Evolutionary conservation across 2,329 filamentous ascomycete genomes (phyloP), one percentile per base, ranked within the genome.

Genomic region (Alternaria conjuncta): DNA sequence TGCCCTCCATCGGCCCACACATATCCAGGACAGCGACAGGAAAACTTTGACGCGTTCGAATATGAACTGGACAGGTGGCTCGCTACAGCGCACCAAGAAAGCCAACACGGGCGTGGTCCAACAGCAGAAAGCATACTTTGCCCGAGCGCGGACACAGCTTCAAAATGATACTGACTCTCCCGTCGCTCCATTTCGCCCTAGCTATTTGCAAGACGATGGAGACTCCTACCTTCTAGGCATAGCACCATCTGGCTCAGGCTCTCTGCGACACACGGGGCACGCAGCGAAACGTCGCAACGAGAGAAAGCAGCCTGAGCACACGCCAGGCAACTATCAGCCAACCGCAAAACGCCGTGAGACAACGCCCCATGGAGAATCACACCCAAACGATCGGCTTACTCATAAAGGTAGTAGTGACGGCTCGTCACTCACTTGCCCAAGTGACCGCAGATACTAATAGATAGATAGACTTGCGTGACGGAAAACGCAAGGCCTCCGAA

Each of bases 51-150:
- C 20, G 25, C 15, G 12, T 23, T 13, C 3, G 41, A 36, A 44
- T 13, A 85, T 85, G 84, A 84, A 85, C 59, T 85, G 84, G 84
- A 85, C 82, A 0, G 84, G 84, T 26, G 84, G 84, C 5, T 79
- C 77, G 26, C 68, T 82, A 30, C 80, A 80, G 63, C 76, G 79
- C 54, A 78, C 73, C 26, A 79, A 75, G 55, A 78, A 77, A 51
- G 77, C 75, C 28, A 75, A 75, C 61, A 79, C 78, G 58, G 72
- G 77, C 15, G 68, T 76, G 15, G 30, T 78, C 5, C 78, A 81
- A 60, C 79, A 77, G 63, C 83, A 85, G 67, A 84, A 80, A 68
- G 79, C 81, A 18, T 80, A 84, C 66, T 85, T 85, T 62, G 83
- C 82, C 6, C 81, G 76, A 65, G 76, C 73, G 18, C 79, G 82